phyloP scores from a whole-genome alignment of 2,329 filamentous ascomycete species.

The Zasmidium angulare region DNA sequence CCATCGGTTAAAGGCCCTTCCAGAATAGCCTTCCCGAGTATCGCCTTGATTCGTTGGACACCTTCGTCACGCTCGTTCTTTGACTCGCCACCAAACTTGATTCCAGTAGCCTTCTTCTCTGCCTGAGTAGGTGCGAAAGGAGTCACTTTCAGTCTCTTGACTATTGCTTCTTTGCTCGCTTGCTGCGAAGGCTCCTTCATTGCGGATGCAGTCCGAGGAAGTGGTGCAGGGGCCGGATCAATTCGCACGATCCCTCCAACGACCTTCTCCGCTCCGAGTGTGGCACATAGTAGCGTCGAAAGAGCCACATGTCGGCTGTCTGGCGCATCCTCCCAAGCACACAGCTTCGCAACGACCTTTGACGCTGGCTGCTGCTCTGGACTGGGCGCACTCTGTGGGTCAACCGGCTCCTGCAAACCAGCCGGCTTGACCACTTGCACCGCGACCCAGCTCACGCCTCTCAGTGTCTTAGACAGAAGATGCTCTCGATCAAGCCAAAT shows the following conservation, averaged over 20 bases:
- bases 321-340: constrained; percentile 82
- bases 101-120: constrained; percentile 58
- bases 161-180: constrained; percentile 45
- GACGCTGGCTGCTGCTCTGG: constrained; percentile 58
- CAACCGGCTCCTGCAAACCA: constrained; percentile 68
- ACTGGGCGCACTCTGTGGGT: constrained; percentile 68
- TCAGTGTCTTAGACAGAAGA: constrained; percentile 68
- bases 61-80: constrained; percentile 79
- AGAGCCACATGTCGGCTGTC: constrained; percentile 77
- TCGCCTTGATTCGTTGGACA: constrained; percentile 66
- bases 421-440: constrained; percentile 87
- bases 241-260: constrained; percentile 86
- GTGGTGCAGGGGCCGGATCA: constrained; percentile 73
- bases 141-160: constrained; percentile 72
- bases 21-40: constrained; percentile 70
- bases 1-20: constrained; percentile 88
- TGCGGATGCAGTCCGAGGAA: constrained; percentile 61
- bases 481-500: constrained; percentile 85
- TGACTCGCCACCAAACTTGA: constrained; percentile 86
- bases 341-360: constrained; percentile 74
- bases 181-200: constrained; percentile 38
- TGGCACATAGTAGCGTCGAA: constrained; percentile 72
- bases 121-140: constrained; percentile 66
- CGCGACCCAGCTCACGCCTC: constrained; percentile 72
- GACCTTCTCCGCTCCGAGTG: constrained; percentile 69